A percentile compares a stretch with the other conserved stretches of the same genome.
Conservation (phyloP, 371 early-diverging fungal species). For the Syncephalastrum sp. region DNA sequence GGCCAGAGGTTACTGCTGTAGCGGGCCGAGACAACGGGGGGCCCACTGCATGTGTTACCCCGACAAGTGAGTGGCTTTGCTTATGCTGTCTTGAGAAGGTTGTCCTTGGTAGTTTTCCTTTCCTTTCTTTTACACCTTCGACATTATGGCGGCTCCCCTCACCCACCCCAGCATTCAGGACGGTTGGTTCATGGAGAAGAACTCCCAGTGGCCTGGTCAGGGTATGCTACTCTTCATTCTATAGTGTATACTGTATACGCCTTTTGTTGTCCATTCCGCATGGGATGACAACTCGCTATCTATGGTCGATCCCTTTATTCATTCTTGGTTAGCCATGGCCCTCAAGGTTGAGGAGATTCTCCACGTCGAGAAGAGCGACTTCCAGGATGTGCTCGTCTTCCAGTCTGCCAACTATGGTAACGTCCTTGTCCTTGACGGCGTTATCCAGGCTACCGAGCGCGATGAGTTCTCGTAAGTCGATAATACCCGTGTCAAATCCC, state of each 20-base stretch:
- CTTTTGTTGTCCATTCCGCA: too few species aligned
- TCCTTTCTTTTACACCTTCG: slow-evolving; percentile 9
- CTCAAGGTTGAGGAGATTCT: slow-evolving; percentile 92
- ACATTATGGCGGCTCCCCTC: slow-evolving; percentile 48
- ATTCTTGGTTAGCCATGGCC: slow-evolving; percentile 70
- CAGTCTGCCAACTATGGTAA: slow-evolving; percentile 91
- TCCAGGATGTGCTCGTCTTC: slow-evolving; percentile 97
- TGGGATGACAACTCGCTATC: too few species aligned
- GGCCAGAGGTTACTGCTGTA: too few species aligned
- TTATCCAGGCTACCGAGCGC: slow-evolving; percentile 95
- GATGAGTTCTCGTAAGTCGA: slow-evolving; percentile 91
- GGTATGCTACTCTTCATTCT: slow-evolving; percentile 38
- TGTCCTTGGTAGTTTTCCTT: slow-evolving; percentile 7
- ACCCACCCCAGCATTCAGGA: slow-evolving; percentile 88
- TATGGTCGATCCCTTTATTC: not conserved
- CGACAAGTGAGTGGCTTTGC: too few species aligned
- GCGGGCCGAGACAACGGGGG: too few species aligned
- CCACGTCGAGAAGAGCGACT: slow-evolving; percentile 88
- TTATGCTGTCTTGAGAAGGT: not conserved
- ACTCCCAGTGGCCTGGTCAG: slow-evolving; percentile 96
- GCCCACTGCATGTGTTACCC: too few species aligned
- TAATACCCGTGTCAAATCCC: not conserved
- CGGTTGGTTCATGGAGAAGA: slow-evolving; percentile 96
- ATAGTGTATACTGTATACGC: too few species aligned
- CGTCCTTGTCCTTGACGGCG: slow-evolving; percentile 95